Conservation (phyloP, 208 protist genomes). For the Angomonas deanei region DNA sequence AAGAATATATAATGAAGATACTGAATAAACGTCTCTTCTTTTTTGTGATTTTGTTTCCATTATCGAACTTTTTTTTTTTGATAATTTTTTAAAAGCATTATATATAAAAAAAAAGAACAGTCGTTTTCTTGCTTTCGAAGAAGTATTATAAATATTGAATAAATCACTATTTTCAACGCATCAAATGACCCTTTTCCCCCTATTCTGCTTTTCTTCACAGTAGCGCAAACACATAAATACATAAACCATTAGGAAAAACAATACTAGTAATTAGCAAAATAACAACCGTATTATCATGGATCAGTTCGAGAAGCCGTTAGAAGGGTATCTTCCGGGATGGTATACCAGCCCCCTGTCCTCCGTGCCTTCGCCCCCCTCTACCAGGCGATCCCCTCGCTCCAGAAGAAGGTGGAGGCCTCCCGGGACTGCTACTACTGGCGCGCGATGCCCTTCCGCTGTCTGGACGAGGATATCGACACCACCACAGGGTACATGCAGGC, state of each 20-base stretch:
- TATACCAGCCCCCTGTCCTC: conserved; percentile 83
- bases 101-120: not conserved
- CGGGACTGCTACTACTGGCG: conserved; percentile 91
- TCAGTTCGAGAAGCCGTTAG: conserved; percentile 74
- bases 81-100: not conserved
- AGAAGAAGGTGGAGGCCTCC: conserved; percentile 50
- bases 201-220: not conserved
- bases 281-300: conserved; percentile 50
- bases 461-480: conserved; percentile 75
- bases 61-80: too few species aligned
- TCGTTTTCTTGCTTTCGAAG: conserved; percentile 9
- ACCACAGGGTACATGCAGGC: conserved; percentile 85
- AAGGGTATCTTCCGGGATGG: conserved; percentile 90
- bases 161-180: too few species aligned
- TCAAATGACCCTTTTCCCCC: not conserved
- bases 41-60: too few species aligned
- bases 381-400: conserved; percentile 77
- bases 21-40: not conserved
- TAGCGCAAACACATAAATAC: not conserved
- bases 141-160: conserved; percentile 1
- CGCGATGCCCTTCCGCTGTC: conserved; percentile 79
- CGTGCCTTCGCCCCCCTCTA: conserved; percentile 85
- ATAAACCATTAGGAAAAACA: not conserved
- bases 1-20: not conserved
- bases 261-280: not conserved